A percentile compares a stretch with the other conserved stretches of the same genome.
Evolutionary conservation across 768 basidiomycete genomes (phyloP).

Genomic region (Cytidiella melzeri): DNA sequence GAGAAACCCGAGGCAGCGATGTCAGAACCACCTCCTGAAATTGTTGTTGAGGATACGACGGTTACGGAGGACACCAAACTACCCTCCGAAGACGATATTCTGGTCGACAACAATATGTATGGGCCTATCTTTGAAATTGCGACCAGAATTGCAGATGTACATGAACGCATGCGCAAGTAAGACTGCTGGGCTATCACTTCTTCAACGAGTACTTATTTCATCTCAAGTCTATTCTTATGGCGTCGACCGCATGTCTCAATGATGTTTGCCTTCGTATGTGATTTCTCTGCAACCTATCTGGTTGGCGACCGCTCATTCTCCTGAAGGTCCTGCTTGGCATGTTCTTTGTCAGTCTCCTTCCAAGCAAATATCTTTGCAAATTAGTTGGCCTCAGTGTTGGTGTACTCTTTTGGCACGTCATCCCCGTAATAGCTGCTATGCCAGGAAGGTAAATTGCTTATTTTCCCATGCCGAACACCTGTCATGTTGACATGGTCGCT

Average conservation of each 20-base stretch:
- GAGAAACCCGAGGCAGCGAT: conserved; percentile 14
- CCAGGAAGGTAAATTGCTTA: conserved; percentile 36
- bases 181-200: conserved; percentile 11
- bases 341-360: conserved; percentile 39
- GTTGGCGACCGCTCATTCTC: conserved; percentile 5
- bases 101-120: conserved; percentile 33
- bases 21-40: background rate
- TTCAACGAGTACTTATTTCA: background rate
- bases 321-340: conserved; percentile 33
- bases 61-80: background rate
- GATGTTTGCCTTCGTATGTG: conserved; percentile 42
- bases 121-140: conserved; percentile 36
- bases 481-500: background rate
- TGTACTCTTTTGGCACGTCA: conserved; percentile 56
- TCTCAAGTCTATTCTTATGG: conserved; percentile 60
- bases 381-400: conserved; percentile 40
- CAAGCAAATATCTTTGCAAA: conserved; percentile 46
- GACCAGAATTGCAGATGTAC: conserved; percentile 49
- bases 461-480: background rate
- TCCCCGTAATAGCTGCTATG: conserved; percentile 49
- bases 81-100: conserved; percentile 10
- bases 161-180: conserved; percentile 62
- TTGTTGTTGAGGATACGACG: conserved; percentile 1
- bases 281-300: background rate
- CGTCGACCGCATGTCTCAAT: conserved; percentile 45